Percentiles rank a stretch among this genome's conserved stretches.
Evolutionary conservation across 306 rosid species (phyloP).

Genomic region (Lathyrus aphaca): DNA sequence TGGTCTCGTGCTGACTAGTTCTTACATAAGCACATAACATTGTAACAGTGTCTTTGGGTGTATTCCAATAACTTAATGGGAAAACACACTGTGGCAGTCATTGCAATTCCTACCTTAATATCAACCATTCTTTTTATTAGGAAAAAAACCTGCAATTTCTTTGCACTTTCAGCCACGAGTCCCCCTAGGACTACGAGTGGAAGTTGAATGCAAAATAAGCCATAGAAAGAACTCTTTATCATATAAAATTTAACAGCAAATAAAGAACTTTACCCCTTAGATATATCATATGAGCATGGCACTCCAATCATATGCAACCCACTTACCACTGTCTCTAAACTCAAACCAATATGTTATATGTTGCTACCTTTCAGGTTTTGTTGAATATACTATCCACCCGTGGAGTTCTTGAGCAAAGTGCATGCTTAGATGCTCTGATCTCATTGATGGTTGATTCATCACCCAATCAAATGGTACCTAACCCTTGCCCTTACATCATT

Average conservation of each 20-base stretch:
- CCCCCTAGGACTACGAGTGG: neutral
- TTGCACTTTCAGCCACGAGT: neutral
- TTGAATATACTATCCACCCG: conserved; percentile 79
- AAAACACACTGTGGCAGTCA: conserved; percentile 41
- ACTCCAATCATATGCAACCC: conserved; percentile 13
- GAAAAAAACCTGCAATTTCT: conserved; percentile 7
- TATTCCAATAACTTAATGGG: conserved; percentile 30
- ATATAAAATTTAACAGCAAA: conserved; percentile 5
- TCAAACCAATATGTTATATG: neutral
- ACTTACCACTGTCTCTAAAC: conserved; percentile 7
- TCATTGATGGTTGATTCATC: conserved; percentile 90
- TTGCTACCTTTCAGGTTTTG: conserved; percentile 63
- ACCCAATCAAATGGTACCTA: conserved; percentile 80
- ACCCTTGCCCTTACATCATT: conserved; percentile 11
- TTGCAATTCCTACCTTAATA: neutral
- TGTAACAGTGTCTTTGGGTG: conserved; percentile 35
- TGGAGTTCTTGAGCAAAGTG: conserved; percentile 83
- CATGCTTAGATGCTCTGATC: conserved; percentile 88
- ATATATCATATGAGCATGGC: neutral
- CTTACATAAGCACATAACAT: conserved; percentile 51
- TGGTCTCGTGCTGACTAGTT: conserved; percentile 54
- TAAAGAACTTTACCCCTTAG: conserved; percentile 22
- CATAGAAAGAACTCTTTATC: conserved; percentile 18
- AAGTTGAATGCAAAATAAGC: conserved; percentile 22
- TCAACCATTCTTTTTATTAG: too few species aligned